Evolutionary conservation across 805 yeast species (phyloP).

Genomic region (Kazachstania taianensis): DNA sequence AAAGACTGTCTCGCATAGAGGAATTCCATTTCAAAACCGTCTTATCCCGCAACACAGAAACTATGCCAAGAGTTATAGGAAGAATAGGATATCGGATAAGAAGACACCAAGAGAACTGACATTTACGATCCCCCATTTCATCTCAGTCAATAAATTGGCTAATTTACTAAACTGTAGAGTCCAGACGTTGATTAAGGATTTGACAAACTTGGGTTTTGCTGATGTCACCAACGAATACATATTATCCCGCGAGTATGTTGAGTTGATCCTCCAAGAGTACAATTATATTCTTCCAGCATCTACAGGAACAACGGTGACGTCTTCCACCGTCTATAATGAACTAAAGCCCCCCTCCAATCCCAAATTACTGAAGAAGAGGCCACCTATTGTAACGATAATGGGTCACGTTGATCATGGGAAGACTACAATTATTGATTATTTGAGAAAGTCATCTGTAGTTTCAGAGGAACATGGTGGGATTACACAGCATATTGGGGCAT

Average conservation of each 20-base stretch:
- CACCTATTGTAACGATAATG: conserved; percentile 96
- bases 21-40: no score
- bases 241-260: conserved; percentile 76
- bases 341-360: conserved; percentile 47
- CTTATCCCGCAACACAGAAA: no score
- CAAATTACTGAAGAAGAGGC: conserved; percentile 48
- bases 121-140: conserved; percentile 55
- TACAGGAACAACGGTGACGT: conserved; percentile 32
- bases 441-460: conserved; percentile 78
- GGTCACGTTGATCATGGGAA: conserved; percentile 99
- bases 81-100: conserved; percentile 3
- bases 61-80: conserved; percentile 13
- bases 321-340: conserved; percentile 48
- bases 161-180: conserved; percentile 58
- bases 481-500: conserved; percentile 97
- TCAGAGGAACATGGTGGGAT: conserved; percentile 89
- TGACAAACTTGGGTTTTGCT: conserved; percentile 66
- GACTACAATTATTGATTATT: conserved; percentile 81
- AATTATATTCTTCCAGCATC: conserved; percentile 50
- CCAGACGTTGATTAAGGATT: conserved; percentile 44
- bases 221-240: conserved; percentile 61
- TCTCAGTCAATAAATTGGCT: conserved; percentile 72
- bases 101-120: conserved; percentile 13
- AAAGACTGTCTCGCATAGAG: no score
- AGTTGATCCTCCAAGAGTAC: conserved; percentile 79